Evolutionary conservation across 345 rosid genomes (phyloP), one percentile per base, ranked within the genome.

Genomic region (Nephelium lappaceum): DNA sequence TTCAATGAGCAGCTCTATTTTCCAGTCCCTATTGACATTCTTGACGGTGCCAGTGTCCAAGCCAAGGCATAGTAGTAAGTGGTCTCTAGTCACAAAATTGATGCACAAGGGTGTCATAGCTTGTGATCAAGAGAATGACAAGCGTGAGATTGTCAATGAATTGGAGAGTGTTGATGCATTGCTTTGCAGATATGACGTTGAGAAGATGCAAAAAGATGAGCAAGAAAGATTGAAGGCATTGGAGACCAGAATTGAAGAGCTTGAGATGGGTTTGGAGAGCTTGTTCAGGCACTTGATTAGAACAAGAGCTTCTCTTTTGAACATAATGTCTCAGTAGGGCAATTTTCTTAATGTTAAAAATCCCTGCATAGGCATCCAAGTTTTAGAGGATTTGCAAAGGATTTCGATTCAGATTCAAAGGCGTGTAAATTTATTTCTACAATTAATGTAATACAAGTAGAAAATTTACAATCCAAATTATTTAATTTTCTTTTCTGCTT

Each of bases 261-360:
- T 92, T 25, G 97, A 92, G 77, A 86, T 78, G 60, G 72, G 87
- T 45, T 79, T 95, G 67, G 91, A 93, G 77, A 55, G 86, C 27
- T 66, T 89, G 69, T 88, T 88, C 70, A 89, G 94, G 87, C 49
- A 75, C 58, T 78, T 95, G 87, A 83, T 91, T 8, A 89, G 88
- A 81, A 75, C 93, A 74, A 87, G 97, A 79, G 79, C 93, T 25
- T 82, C 95, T 16, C 80, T 93, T 72, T 82, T 92, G 83, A 95
- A 91, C 83, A 88, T 92, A n/a, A 74, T 88, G 73, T 93, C 94
- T 68, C 88, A 82, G 53, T 92, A 84, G 78, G 47, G 47, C 7
- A 51, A 5, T 45, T 27, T 24, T 45, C 27, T 49, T 14, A 43
- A 5, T 49, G n/a, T 11, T 10, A 38, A n/a, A 49, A 77, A 72